Evolutionary conservation across 2,329 filamentous ascomycete genomes (phyloP).

Genomic region (Oidium heveae): DNA sequence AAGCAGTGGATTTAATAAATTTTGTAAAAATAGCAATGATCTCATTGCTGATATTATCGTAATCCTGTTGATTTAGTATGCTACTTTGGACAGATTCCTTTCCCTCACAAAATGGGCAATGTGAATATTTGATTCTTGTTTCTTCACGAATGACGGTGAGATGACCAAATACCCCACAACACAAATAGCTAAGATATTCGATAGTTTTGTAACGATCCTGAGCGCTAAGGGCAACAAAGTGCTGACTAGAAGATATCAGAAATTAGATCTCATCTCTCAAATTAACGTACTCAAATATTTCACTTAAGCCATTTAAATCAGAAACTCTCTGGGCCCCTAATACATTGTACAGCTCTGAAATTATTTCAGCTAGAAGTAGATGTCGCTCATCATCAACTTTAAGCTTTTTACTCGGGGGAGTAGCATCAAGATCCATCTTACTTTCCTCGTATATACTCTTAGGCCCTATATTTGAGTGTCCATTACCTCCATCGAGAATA

Average conservation of each 20-base stretch:
- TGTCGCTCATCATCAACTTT: constrained; percentile 12
- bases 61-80: constrained; percentile 4
- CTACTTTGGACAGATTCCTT: constrained; percentile 3
- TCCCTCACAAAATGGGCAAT: constrained; percentile 13
- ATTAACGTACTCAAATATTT: constrained; percentile 22
- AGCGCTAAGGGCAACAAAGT: constrained; percentile 23
- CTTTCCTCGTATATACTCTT: neutral
- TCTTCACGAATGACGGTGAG: constrained; percentile 14
- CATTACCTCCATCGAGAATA: too few species aligned
- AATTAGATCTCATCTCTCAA: neutral
- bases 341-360: constrained; percentile 12
- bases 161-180: constrained; percentile 27
- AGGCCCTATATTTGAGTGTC: constrained; percentile 3
- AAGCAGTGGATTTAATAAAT: constrained; percentile 19
- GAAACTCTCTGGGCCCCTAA: constrained; percentile 15
- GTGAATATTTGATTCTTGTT: constrained; percentile 8
- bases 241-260: constrained; percentile 11
- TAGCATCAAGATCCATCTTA: neutral
- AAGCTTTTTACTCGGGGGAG: constrained; percentile 11
- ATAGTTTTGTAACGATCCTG: constrained; percentile 25
- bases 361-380: constrained; percentile 13
- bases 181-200: constrained; percentile 27
- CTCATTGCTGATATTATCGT: constrained; percentile 12
- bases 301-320: constrained; percentile 18
- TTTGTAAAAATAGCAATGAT: constrained; percentile 22